phyloP scores from a whole-genome alignment of 495 filamentous ascomycete genomes.

The Tuber melanosporum region DNA sequence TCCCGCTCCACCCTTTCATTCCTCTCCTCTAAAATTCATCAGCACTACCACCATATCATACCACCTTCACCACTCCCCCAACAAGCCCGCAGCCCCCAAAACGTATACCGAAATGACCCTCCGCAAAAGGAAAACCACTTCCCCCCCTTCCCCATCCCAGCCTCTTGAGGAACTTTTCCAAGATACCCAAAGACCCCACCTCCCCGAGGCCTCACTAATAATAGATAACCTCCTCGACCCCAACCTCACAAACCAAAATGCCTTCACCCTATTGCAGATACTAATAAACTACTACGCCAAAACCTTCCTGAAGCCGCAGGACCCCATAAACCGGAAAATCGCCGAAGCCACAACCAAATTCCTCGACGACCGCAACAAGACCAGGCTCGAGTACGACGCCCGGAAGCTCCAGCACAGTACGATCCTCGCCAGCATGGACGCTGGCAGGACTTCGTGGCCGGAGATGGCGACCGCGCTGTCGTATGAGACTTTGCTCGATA shows the following conservation, averaged over 20 bases:
- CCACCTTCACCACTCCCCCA: background rate
- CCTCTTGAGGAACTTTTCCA: background rate
- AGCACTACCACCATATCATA: background rate
- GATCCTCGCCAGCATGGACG: background rate
- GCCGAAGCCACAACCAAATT: background rate
- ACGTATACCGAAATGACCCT: background rate
- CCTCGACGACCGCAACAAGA: background rate
- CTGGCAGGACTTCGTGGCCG: background rate
- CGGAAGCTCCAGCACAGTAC: background rate
- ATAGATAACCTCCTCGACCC: slow-evolving; percentile 1
- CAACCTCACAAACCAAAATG: background rate
- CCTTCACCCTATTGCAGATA: background rate
- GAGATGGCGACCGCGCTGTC: background rate
- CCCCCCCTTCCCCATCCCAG: background rate
- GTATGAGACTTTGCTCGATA: background rate
- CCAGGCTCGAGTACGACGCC: background rate
- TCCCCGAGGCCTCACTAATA: background rate
- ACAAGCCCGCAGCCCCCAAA: background rate
- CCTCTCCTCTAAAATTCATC: background rate
- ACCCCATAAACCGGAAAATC: background rate
- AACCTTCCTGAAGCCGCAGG: background rate
- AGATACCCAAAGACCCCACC: background rate
- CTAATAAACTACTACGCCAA: background rate
- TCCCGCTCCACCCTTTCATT: background rate
- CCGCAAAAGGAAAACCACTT: background rate